Evolutionary conservation across 257 asterid species (phyloP), one percentile per base, ranked within the genome.

Genomic region (Parsonsia alboflavescens): DNA sequence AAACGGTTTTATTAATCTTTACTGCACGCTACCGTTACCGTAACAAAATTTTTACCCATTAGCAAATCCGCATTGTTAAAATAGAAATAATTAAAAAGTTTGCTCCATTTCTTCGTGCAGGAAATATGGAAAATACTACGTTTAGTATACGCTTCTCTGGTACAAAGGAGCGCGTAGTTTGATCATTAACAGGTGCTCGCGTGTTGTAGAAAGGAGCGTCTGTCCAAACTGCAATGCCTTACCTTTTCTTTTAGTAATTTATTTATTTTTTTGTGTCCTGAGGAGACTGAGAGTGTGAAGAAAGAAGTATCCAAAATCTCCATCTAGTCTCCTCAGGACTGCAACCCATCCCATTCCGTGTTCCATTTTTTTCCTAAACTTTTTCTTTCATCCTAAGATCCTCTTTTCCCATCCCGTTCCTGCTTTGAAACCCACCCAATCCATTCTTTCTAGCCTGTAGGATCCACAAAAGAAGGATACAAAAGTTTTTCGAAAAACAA

Each of bases 301-400:
- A n/a, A n/a, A 33, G 2, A 33, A 42, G 73, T 59, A 48, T 70
- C 3, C 46, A 19, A 33, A 16, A 69, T 74, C 17, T 17, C 10
- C 0, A 12, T 6, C 22, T 50, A 8, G 24, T 13, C 67, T 16
- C 17, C 21, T 9, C 19, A n/a, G n/a, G n/a, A 54, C 61, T 45
- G n/a, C n/a, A n/a, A n/a, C n/a, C 46, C 8, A 8, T 48, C n/a
- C 71, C 33, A 62, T 45, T 7, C 39, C 9, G 19, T 48, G 49
- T n/a, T 69, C 6, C 69, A 33, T 33, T 72, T 71, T 77, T 42
- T 61, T 58, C 54, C 70, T n/a, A n/a, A 65, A 33, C 63, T 10
- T 73, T 30, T 49, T 44, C 45, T 61, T 13, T 15, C 53, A 0
- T 19, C 71, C 49, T 8, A 56, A 71, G 54, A 69, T 28, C 68